Base-by-base conservation (phyloP, 148 eudicot genomes). In the Cornus suecica region DNA sequence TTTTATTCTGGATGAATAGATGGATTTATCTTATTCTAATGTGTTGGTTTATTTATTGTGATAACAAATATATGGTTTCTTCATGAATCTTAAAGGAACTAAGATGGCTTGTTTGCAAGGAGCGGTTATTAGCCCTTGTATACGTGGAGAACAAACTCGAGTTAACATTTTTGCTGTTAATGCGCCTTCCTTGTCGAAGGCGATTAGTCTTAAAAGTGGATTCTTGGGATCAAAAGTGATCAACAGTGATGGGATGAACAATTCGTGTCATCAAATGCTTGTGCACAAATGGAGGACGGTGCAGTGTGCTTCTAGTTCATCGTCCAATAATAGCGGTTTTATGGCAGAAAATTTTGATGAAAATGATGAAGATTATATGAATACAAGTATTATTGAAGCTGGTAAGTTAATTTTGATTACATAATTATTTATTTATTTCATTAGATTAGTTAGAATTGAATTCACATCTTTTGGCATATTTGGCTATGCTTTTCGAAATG, bases 301-400 rank as follows among this genome's bases (percentile, higher is more conserved):
- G 75, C 72, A 60, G 20, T 87, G 96, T 78, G 86, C 88, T 71
- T 92, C 80, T 78, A 92, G 96, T 79, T 92, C 98, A 10, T 94
- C 97, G 2, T 92, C 98, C 37, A 81, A 90, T 48, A 18, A 18
- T 56, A 89, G 84, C 76, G 97, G 93, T 70, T 89, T 93, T 83
- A 94, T 83, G 90, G 97, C 98, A 1, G 98, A 84, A 62, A 92
- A 87, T 76, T 94, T 84, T 52, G 85, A 77, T 66, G 97, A 92
- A 71, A 88, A 79, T 61, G 96, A 90, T 60, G 90, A 86, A 70
- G 97, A 94, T 85, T 94, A 90, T 81, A 89, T 94, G 68, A 86
- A 92, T 74, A 90, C 91, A 25, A 92, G 90, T 83, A 88, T 94
- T 31, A 66, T 84, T 76, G 98, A 94, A 90, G 98, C 98, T 76